phyloP scores from a whole-genome alignment of 805 yeast genomes.

The Teunomyces funiuensis region DNA sequence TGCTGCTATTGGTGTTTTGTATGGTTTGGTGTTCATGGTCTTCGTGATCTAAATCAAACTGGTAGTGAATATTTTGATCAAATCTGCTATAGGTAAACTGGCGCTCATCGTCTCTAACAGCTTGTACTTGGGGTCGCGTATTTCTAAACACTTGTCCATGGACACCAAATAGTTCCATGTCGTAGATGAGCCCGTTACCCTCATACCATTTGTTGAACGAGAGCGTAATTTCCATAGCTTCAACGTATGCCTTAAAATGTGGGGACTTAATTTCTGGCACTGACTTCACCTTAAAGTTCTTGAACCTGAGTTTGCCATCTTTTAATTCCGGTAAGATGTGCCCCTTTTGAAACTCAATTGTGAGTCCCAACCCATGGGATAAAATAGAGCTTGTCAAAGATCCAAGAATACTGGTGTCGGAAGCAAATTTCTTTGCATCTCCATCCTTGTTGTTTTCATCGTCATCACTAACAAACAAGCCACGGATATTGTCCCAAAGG shows the following conservation, averaged over 20 bases:
- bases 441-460: constrained; percentile 9
- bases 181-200: constrained; percentile 52
- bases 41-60: constrained; percentile 23
- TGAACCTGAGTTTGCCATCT: constrained; percentile 51
- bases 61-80: constrained; percentile 31
- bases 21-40: constrained; percentile 20
- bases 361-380: constrained; percentile 39
- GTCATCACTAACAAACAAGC: constrained; percentile 24
- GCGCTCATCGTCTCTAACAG: background rate
- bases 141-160: constrained; percentile 33
- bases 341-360: constrained; percentile 39
- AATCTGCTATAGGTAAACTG: constrained; percentile 15
- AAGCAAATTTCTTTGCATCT: background rate
- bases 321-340: constrained; percentile 42
- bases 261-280: constrained; percentile 10
- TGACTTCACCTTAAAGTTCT: constrained; percentile 30
- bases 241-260: constrained; percentile 30
- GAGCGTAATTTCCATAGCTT: constrained; percentile 44
- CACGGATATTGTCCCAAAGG: constrained; percentile 18
- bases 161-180: constrained; percentile 49
- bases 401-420: constrained; percentile 28
- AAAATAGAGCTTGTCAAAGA: constrained; percentile 35
- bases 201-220: constrained; percentile 56
- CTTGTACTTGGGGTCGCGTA: background rate
- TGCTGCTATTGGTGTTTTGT: constrained; percentile 9